These are phyloP conservation scores for Phanerochaete sordida DNA, from an alignment of 768 basidiomycete species.

Conservation along the genomic window DNA sequence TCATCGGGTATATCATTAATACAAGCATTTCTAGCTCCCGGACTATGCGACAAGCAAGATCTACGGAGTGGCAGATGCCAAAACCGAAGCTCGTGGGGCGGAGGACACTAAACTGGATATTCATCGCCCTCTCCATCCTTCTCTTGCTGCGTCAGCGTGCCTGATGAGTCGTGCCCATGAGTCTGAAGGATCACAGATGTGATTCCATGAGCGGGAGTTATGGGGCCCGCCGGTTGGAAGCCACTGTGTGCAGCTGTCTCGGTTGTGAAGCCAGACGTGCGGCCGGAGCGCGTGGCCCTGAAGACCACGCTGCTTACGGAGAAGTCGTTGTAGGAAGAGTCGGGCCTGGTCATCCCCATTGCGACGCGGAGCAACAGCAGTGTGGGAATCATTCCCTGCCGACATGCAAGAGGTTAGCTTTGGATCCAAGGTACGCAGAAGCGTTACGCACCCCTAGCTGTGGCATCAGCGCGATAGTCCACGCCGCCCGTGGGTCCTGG, in stretches of 20 bases:
- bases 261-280: not conserved
- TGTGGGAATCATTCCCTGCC: not conserved
- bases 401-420: not conserved
- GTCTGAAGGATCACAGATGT: not conserved
- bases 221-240: not conserved
- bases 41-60: too few relatives aligned
- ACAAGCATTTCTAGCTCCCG: too few relatives aligned
- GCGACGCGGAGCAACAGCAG: not conserved
- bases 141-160: not conserved
- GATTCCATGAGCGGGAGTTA: not conserved
- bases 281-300: not conserved
- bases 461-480: not conserved
- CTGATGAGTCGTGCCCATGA: not conserved
- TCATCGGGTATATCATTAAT: too few relatives aligned
- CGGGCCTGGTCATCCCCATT: not conserved
- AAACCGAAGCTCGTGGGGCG: not conserved
- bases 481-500: not conserved
- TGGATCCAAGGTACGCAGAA: not conserved
- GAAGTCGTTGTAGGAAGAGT: not conserved
- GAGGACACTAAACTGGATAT: not conserved
- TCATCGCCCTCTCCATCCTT: not conserved
- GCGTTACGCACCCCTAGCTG: not conserved
- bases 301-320: not conserved
- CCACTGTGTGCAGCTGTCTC: not conserved
- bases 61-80: too few relatives aligned